These are phyloP conservation scores for Hypoxylon rubiginosum DNA, from an alignment of 2,329 filamentous ascomycete species.

Conservation along the genomic window DNA sequence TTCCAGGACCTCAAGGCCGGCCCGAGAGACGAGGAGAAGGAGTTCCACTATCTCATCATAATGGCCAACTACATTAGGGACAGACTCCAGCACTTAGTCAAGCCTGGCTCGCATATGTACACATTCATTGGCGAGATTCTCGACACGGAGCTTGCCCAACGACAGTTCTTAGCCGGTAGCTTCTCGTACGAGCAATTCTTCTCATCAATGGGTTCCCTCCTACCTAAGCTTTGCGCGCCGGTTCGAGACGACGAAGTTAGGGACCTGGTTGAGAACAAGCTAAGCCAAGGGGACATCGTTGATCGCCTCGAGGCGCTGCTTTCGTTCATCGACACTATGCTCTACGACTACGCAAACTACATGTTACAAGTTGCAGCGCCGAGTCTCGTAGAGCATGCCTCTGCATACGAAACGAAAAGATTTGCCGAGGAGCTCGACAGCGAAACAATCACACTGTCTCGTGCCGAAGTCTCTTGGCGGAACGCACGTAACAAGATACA, in stretches of 20 bases:
- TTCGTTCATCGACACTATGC: constrained; percentile 81
- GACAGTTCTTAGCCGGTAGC: constrained; percentile 76
- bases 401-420: constrained; percentile 79
- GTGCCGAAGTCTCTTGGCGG: constrained; percentile 76
- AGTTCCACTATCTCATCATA: constrained; percentile 76
- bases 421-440: constrained; percentile 76
- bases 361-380: constrained; percentile 79
- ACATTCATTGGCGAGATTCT: constrained; percentile 80
- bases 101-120: constrained; percentile 79
- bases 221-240: constrained; percentile 85
- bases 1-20: constrained; percentile 72
- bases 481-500: constrained; percentile 73
- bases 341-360: constrained; percentile 87
- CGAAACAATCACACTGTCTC: constrained; percentile 66
- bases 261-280: constrained; percentile 72
- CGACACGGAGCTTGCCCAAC: constrained; percentile 77
- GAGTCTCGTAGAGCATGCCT: constrained; percentile 77
- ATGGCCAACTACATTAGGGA: constrained; percentile 79
- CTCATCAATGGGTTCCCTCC: constrained; percentile 77
- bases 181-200: constrained; percentile 89
- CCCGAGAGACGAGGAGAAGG: constrained; percentile 74
- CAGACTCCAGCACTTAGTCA: constrained; percentile 79
- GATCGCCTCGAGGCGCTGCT: constrained; percentile 82
- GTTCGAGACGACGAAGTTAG: constrained; percentile 84
- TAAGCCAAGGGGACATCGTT: constrained; percentile 74